Conservation (phyloP, 352 stramenopile genomes). For the Phytophthora uliginosa region DNA sequence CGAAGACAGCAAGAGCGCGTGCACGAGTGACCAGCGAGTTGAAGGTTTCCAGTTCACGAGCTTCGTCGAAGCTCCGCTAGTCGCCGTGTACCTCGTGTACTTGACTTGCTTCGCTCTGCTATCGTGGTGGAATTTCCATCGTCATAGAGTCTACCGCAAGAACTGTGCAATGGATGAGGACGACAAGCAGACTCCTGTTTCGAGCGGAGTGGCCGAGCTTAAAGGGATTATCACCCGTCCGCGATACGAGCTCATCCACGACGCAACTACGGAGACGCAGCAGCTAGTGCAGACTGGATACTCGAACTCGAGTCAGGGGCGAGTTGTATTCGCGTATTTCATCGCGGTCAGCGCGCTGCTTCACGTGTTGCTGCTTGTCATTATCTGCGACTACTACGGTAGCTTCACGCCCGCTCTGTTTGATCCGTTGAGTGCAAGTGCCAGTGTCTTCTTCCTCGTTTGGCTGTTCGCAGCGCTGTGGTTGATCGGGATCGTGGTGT, state of each 20-base stretch:
- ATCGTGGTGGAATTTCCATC: constrained; percentile 23
- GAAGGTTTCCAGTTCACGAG: constrained; percentile 36
- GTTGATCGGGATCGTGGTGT: constrained; percentile 38
- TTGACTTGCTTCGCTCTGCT: constrained; percentile 31
- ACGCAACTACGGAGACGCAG: constrained; percentile 1
- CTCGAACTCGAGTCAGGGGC: constrained; percentile 21
- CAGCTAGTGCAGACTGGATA: constrained; percentile 38
- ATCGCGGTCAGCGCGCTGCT: constrained; percentile 27
- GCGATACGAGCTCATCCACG: constrained; percentile 22
- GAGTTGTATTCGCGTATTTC: constrained; percentile 38
- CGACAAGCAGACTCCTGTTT: neutral
- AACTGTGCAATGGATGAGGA: constrained; percentile 29
- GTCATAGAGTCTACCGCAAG: constrained; percentile 15
- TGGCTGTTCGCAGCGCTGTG: constrained; percentile 42
- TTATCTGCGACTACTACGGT: constrained; percentile 52
- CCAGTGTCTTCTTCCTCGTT: constrained; percentile 44
- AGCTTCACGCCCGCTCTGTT: constrained; percentile 41
- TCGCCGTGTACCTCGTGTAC: constrained; percentile 36
- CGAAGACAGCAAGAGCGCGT: constrained; percentile 17
- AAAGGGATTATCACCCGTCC: constrained; percentile 16
- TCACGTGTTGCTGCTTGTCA: constrained; percentile 37
- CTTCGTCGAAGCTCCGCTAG: constrained; percentile 24
- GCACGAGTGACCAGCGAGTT: constrained; percentile 8
- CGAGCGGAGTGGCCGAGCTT: constrained; percentile 10
- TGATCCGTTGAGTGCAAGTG: constrained; percentile 30